Conservation (phyloP, 352 stramenopile species). For the Globisporangium rhizosaccharum region DNA sequence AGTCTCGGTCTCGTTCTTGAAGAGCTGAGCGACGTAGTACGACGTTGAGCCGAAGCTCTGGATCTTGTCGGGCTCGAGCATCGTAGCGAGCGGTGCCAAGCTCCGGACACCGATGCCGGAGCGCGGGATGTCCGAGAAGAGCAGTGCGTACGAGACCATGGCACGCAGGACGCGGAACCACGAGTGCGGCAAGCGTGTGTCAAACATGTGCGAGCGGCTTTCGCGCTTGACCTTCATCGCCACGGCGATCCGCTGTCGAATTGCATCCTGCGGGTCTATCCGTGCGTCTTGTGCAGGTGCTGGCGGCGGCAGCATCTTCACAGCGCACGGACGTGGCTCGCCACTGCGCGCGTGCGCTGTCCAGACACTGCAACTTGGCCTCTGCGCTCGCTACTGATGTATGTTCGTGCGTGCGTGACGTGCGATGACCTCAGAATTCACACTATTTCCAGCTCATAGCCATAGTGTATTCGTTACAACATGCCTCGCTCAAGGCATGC, state of each 20-base stretch:
- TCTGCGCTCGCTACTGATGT: too few species aligned
- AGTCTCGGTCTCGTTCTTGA: constrained; percentile 1
- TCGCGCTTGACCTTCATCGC: constrained; percentile 6
- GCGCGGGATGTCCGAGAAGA: too few species aligned
- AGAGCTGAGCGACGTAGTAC: background rate
- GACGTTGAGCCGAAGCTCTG: background rate
- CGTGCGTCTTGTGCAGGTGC: too few species aligned
- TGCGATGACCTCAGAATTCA: too few species aligned
- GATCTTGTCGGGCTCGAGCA: constrained; percentile 5
- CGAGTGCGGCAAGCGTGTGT: background rate
- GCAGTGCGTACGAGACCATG: constrained; percentile 4
- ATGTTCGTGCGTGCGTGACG: too few species aligned
- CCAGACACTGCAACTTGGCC: too few species aligned
- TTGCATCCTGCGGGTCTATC: background rate
- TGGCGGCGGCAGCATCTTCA: too few species aligned
- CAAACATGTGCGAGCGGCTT: background rate
- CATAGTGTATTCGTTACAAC: too few species aligned
- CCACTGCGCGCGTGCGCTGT: too few species aligned
- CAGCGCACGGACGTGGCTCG: too few species aligned
- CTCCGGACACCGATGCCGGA: background rate
- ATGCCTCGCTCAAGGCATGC: too few species aligned
- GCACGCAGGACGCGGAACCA: background rate
- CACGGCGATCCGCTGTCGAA: background rate
- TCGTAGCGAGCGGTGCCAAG: background rate
- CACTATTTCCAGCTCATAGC: too few species aligned